Evolutionary conservation across 257 asterid genomes (phyloP).

Genomic region (Salvia splendens): DNA sequence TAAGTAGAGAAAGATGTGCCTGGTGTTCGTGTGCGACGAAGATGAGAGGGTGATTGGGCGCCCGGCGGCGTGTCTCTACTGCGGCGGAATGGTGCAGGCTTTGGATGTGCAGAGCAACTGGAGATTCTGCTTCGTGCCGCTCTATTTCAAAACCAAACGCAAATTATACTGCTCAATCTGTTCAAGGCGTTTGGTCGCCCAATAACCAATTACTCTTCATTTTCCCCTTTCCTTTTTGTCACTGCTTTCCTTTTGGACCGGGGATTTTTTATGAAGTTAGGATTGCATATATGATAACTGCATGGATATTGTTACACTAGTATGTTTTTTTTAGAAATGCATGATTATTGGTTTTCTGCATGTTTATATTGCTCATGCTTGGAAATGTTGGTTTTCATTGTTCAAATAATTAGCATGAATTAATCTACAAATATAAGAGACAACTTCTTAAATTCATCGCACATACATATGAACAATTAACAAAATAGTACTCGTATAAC

Average conservation of each 20-base stretch:
- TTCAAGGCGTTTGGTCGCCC: constrained; percentile 58
- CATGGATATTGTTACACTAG: no score
- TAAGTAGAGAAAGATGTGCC: constrained; percentile 59
- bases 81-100: constrained; percentile 91
- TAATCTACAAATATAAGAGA: not conserved
- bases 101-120: constrained; percentile 78
- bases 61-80: constrained; percentile 82
- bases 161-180: constrained; percentile 66
- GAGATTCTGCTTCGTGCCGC: constrained; percentile 81
- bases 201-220: not conserved
- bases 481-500: no score
- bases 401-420: not conserved
- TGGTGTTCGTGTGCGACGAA: constrained; percentile 84
- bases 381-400: not conserved
- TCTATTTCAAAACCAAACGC: constrained; percentile 73
- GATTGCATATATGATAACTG: not conserved
- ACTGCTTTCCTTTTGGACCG: not conserved
- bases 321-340: not conserved
- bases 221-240: not conserved
- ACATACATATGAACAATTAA: not conserved
- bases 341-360: not conserved
- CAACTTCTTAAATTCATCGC: not conserved
- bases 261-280: not conserved
- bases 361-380: not conserved
- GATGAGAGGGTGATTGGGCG: constrained; percentile 76